A percentile compares a stretch with the other conserved stretches of the same genome.
Evolutionary conservation across 306 rosid genomes (phyloP).

Genomic region (Sophora flavescens): DNA sequence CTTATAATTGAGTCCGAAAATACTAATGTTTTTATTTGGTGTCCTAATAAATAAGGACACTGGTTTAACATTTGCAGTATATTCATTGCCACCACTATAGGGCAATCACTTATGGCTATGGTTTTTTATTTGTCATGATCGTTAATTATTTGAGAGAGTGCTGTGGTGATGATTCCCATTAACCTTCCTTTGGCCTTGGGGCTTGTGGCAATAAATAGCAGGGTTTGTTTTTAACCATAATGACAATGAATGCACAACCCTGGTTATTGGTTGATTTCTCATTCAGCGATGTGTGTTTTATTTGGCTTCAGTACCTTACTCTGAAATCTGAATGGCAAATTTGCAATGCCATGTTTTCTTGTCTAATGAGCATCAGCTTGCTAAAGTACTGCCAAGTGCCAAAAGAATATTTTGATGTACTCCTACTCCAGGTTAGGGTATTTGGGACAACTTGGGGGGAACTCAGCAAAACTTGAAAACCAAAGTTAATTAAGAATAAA

Average conservation of each 20-base stretch:
- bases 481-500: not conserved
- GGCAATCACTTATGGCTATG: not conserved
- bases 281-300: not conserved
- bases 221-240: conserved; percentile 47
- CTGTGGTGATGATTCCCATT: conserved; percentile 20
- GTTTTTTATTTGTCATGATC: conserved; percentile 30
- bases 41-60: no score
- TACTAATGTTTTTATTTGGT: no score
- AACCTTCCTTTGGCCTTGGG: conserved; percentile 33
- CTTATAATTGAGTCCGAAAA: no score
- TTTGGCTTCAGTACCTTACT: conserved; percentile 2
- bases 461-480: not conserved
- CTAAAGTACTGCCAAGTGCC: conserved; percentile 2
- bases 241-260: conserved; percentile 34
- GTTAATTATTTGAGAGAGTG: conserved; percentile 11
- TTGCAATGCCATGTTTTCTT: conserved; percentile 26
- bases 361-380: not conserved
- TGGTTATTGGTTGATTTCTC: conserved; percentile 7
- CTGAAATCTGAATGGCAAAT: conserved; percentile 12
- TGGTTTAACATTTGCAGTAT: no score
- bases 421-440: conserved; percentile 5
- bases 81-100: not conserved
- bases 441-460: conserved; percentile 30
- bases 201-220: conserved; percentile 39
- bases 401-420: conserved; percentile 22